Percentiles rank a stretch among this genome's conserved stretches.
phyloP scores from a whole-genome alignment of 2,329 filamentous ascomycete species.

The Zalaria obscura region DNA sequence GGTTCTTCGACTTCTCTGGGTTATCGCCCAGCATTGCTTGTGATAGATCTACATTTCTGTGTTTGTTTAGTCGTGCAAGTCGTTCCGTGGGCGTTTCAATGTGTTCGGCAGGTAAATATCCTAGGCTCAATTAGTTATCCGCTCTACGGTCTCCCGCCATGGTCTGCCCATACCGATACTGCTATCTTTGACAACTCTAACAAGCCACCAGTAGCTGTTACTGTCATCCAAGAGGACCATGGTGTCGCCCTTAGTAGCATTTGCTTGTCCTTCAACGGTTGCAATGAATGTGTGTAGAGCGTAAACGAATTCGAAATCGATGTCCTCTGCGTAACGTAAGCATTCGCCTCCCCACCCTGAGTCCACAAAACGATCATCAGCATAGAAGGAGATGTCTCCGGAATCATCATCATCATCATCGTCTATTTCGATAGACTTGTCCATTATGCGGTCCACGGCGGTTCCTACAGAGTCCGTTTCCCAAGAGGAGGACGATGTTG shows the following conservation, averaged over 20 bases:
- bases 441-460: constrained; percentile 3
- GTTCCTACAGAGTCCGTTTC: constrained; percentile 13
- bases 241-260: constrained; percentile 94
- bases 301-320: constrained; percentile 99
- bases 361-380: constrained; percentile 51
- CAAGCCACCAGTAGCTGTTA: constrained; percentile 99
- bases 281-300: constrained; percentile 95
- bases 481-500: constrained; percentile 13
- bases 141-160: not conserved
- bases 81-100: constrained; percentile 96
- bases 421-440: constrained; percentile 10
- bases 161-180: constrained; percentile 56
- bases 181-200: constrained; percentile 91
- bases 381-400: constrained; percentile 41
- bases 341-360: constrained; percentile 62
- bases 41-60: constrained; percentile 91
- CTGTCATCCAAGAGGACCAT: constrained; percentile 98
- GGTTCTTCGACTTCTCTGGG: constrained; percentile 67
- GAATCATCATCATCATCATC: constrained; percentile 42
- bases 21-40: constrained; percentile 59
- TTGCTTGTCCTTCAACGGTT: constrained; percentile 94
- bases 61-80: constrained; percentile 86
- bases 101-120: constrained; percentile 91
- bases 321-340: constrained; percentile 94
- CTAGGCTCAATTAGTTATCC: constrained; percentile 31